Conservation (phyloP, 768 basidiomycete species). For the Serendipita indica region DNA sequence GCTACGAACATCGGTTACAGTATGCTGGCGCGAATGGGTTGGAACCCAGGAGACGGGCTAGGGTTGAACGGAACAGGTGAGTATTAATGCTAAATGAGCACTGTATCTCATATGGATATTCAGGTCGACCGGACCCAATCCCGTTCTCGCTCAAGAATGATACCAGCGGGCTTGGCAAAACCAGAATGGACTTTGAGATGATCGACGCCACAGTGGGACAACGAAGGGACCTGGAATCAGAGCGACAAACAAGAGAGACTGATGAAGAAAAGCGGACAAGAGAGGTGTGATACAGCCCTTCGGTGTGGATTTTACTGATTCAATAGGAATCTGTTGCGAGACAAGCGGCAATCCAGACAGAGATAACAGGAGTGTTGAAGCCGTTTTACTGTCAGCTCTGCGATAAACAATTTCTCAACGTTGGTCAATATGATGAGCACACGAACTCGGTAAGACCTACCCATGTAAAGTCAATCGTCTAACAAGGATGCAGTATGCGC, state of each 20-base stretch:
- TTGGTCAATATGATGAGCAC: constrained; percentile 80
- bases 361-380: constrained; percentile 50
- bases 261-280: constrained; percentile 58
- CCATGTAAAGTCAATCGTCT: constrained; percentile 10
- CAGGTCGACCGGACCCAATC: constrained; percentile 70
- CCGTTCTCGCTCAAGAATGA: constrained; percentile 71
- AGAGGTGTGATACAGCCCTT: constrained; percentile 43
- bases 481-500: constrained; percentile 39
- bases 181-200: constrained; percentile 64
- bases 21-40: constrained; percentile 68
- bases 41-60: constrained; percentile 64
- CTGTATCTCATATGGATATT: neutral
- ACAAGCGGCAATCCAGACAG: constrained; percentile 46
- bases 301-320: neutral
- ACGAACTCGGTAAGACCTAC: constrained; percentile 42
- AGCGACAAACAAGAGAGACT: constrained; percentile 65
- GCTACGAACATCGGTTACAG: constrained; percentile 66
- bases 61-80: constrained; percentile 64
- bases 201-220: constrained; percentile 76
- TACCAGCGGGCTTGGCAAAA: constrained; percentile 64
- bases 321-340: constrained; percentile 47
- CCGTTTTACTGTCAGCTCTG: constrained; percentile 73
- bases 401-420: constrained; percentile 76
- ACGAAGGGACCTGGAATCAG: constrained; percentile 64
- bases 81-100: constrained; percentile 10